Base-by-base conservation (phyloP, 805 yeast genomes). In the Wickerhamiella australiensis region DNA sequence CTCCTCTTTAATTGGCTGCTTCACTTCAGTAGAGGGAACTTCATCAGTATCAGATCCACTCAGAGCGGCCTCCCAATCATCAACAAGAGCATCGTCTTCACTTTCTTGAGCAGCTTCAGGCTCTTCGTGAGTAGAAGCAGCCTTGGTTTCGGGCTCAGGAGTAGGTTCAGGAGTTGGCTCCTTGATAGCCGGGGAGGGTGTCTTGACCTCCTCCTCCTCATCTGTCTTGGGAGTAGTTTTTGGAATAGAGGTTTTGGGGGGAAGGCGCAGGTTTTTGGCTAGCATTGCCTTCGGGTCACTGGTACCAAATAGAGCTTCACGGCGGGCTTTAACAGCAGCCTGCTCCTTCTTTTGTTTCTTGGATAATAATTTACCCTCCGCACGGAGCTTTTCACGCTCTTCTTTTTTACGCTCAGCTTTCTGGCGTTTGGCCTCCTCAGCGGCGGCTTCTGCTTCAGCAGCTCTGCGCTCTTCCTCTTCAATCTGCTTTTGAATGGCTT, bases 281-380 rank as follows among this genome's bases (percentile, higher is more conserved):
- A 37, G 13, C 9, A 26, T 15, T 12, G 23, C 43, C 18, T 46
- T 46, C 27, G 43, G 43, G 17, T 46, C 49, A 22, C 37, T 25
- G 7, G 15, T 26, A 21, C 49, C 49, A 36, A 46, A 46, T 18
- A 46, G 37, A 9, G 49, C 49, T 33, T 46, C 41, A 70, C 97
- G 86, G 64, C 84, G 83, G 63, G 90, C 96, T 60, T 80, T 77
- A 37, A 80, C 67, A 7, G 35, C 37, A 49, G 80, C 85, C 70
- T 85, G 84, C 65, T 87, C 95, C 67, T 87, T 95, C 68, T 84
- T 86, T 73, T 92, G 98, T 64, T 88, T 90, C 72, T 85, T 92
- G 52, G 96, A 84, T 63, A 92, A 70, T 50, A 81, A 79, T 64
- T 92, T 92, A 62, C 99, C 99, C 68, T 90, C 96, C 31, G 96